Conservation (phyloP, 257 asterid genomes). For the Vinca minor region DNA sequence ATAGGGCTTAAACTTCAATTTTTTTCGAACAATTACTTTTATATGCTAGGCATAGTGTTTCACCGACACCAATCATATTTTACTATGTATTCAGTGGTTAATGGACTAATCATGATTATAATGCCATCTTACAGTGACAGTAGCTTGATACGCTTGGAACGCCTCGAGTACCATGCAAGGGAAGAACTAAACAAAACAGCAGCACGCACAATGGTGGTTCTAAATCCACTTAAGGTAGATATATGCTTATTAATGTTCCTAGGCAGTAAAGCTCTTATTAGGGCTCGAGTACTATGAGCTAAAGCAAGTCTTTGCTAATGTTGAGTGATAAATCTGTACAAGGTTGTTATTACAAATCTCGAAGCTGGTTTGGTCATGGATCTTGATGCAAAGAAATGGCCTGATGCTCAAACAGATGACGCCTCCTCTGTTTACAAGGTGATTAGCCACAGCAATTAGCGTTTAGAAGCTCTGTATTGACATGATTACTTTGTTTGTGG, state of each 20-base stretch:
- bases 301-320: neutral
- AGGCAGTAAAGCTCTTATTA: neutral
- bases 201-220: slow-evolving; percentile 76
- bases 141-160: slow-evolving; percentile 71
- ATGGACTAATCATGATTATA: slow-evolving; percentile 8
- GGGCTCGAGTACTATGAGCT: neutral
- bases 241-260: neutral
- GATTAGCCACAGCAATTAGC: neutral
- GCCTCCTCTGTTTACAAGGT: slow-evolving; percentile 70
- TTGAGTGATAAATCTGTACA: slow-evolving; percentile 7
- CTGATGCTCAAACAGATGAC: slow-evolving; percentile 70
- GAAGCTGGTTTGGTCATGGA: slow-evolving; percentile 56
- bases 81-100: slow-evolving; percentile 11
- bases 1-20: neutral
- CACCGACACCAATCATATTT: slow-evolving; percentile 9
- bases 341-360: slow-evolving; percentile 79
- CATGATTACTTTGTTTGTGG: neutral
- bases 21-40: neutral
- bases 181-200: slow-evolving; percentile 87
- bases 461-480: neutral
- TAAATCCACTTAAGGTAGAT: slow-evolving; percentile 72
- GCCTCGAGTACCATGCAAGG: slow-evolving; percentile 79
- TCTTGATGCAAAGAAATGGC: slow-evolving; percentile 92
- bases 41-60: neutral
- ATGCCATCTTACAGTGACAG: slow-evolving; percentile 54